These are phyloP conservation scores for Neurospora sublineolata DNA, from an alignment of 495 filamentous ascomycete genomes.

Conservation along the genomic window DNA sequence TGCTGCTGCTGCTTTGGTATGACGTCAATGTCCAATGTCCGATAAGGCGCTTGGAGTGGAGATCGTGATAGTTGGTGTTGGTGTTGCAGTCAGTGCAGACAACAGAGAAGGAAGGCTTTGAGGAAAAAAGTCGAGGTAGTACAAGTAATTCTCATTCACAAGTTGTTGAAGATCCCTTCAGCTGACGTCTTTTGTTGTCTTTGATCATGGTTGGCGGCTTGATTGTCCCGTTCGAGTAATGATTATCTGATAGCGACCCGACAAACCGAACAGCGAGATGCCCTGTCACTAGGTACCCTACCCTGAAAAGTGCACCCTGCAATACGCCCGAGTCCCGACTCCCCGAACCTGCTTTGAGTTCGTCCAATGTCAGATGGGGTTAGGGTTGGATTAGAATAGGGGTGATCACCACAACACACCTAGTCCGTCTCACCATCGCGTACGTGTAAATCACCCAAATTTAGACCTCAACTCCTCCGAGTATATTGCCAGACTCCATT, in stretches of 20 bases:
- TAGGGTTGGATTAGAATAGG: neutral
- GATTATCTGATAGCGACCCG: neutral
- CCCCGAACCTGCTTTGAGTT: neutral
- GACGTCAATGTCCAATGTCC: slow-evolving; percentile 1
- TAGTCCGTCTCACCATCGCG: neutral
- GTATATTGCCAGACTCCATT: neutral
- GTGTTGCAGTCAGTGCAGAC: neutral
- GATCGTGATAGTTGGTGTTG: neutral
- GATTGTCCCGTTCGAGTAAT: neutral
- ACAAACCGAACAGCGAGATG: neutral
- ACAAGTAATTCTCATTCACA: neutral
- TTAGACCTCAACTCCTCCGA: neutral
- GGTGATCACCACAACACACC: neutral
- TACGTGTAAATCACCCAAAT: neutral
- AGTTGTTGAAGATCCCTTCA: neutral
- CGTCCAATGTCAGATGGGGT: neutral
- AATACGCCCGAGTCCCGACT: no score
- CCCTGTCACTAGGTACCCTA: neutral
- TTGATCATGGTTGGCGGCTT: neutral
- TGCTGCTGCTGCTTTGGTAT: neutral
- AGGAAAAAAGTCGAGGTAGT: neutral
- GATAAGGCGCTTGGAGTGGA: neutral
- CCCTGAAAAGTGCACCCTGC: neutral
- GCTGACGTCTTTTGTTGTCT: neutral
- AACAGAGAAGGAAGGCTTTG: neutral